Base-by-base conservation (phyloP, 176 grass and related monocot genomes). In the Avena insularis region DNA sequence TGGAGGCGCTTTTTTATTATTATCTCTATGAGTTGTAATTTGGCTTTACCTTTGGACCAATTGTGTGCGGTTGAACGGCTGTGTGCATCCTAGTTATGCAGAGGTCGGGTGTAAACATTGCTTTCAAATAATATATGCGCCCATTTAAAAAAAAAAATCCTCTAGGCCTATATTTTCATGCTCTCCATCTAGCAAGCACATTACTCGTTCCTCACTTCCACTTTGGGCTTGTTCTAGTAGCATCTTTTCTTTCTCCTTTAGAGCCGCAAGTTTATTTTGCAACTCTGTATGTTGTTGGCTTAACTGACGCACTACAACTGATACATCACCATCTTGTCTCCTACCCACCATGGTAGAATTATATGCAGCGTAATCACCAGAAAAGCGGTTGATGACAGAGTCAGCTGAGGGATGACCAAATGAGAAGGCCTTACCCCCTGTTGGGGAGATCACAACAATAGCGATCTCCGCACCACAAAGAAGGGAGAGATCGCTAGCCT, bases 401-500 rank as follows among this genome's bases (percentile, higher is more conserved):
- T 70, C 54, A 8, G 75, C 74, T 9, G 85, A 91, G 19, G 89
- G 89, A 19, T 84, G 65, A 6, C 89, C 89, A 25, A 91, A 91
- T 10, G 89, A 91, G 85, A 79, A 87, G 46, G 80, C 48, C 19
- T 91, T 91, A 64, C 85, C 80, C 85, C 80, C 2, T 0, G 65
- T 43, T 2, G 85, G 85, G 43, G 89, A 91, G 80, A 87, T 80
- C 36, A 87, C 62, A 9, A 91, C 65, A 8, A 87, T n/a, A 17
- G 54, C 51, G 5, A 87, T 56, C 9, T 92, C 57, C 2, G 84
- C 79, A 12, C 91, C 84, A 9, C 87, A 92, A 8, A 92, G 79
- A 9, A 81, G 80, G 16, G 79, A 76, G 19, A 92, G 29, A 47
- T 92, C 91, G 15, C 84, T 89, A 0, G 87, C 84, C 74, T 89